Evolutionary conservation across 2,329 filamentous ascomycete species (phyloP), one percentile per base, ranked within the genome.

Genomic region (Zarea fungicola): DNA sequence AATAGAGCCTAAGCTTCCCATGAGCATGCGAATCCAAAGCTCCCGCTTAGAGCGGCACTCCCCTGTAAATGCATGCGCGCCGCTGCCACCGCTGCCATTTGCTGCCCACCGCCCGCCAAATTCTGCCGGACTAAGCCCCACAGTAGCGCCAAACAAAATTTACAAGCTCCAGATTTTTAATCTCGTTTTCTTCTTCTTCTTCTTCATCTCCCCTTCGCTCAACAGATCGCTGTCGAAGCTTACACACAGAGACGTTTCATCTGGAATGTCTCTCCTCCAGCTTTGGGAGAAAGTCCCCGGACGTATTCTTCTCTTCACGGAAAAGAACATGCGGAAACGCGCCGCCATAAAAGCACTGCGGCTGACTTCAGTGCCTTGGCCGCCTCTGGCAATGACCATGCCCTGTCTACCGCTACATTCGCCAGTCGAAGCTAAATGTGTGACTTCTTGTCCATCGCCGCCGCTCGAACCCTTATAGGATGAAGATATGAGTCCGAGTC

Each of bases 281-380:
- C 91, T 96, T 96, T 93, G 90, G 92, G 92, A 96, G 92, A 97
- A 97, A 97, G 92, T 97, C 92, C 92, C 92, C 92, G 92, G 92
- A 96, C 91, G 79, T 78, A 77, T 73, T 69, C 64, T 60, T 52
- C 65, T 58, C 60, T 64, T 65, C 57, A 50, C 56, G 59, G 63
- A 64, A 63, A 62, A 62, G 62, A 46, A 68, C 74, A 69, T 80
- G 91, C 89, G 89, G 89, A 95, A 95, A 96, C 88, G 89, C 91
- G 89, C 89, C 91, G 91, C 90, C 92, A 95, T 91, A 96, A 84
- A 95, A 95, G 91, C 90, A 90, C 79, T 76, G 90, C 88, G 89
- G 89, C 85, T 91, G 72, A 89, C 81, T 82, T 82, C 77, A 75
- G 78, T 76, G 72, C 74, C 73, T 73, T 73, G 74, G 72, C 72